These are phyloP conservation scores for Phytophthora pisi DNA, from an alignment of 352 stramenopile species.

Conservation along the genomic window DNA sequence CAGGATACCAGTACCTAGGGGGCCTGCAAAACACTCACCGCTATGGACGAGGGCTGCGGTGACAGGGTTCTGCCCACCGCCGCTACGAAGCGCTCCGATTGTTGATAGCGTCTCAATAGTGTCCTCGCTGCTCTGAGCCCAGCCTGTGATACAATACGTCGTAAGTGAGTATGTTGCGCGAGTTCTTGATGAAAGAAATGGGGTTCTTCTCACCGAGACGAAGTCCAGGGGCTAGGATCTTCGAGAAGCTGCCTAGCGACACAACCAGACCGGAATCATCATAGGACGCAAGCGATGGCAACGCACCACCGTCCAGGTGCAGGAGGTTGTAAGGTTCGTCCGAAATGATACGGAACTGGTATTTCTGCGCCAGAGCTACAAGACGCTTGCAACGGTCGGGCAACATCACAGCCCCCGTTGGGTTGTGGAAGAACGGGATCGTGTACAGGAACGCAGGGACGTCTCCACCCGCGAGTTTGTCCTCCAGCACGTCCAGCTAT, in stretches of 20 bases:
- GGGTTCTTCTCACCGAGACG: conserved; percentile 68
- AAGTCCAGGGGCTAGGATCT: conserved; percentile 92
- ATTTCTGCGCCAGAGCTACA: conserved; percentile 77
- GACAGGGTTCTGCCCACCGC: conserved; percentile 91
- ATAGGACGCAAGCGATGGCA: conserved; percentile 69
- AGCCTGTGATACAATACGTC: conserved; percentile 38
- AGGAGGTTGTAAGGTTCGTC: conserved; percentile 96
- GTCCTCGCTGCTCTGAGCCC: conserved; percentile 61
- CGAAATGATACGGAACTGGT: conserved; percentile 87
- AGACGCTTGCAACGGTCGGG: conserved; percentile 72
- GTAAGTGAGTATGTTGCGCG: not conserved
- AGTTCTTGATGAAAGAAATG: not conserved
- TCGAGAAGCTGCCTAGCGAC: conserved; percentile 94
- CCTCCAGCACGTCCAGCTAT: conserved; percentile 78
- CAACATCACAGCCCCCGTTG: conserved; percentile 84
- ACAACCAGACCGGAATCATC: conserved; percentile 71
- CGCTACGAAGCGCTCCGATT: conserved; percentile 85
- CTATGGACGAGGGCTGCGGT: conserved; percentile 86
- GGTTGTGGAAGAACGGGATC: conserved; percentile 95
- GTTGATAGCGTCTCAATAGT: conserved; percentile 66
- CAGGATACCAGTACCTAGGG: conserved; percentile 4
- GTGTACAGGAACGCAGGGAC: conserved; percentile 92
- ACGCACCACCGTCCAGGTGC: conserved; percentile 57
- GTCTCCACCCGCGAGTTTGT: conserved; percentile 55
- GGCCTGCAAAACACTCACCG: conserved; percentile 40